Evolutionary conservation across 345 rosid species (phyloP), one percentile per base, ranked within the genome.

Genomic region (Pistacia vera): DNA sequence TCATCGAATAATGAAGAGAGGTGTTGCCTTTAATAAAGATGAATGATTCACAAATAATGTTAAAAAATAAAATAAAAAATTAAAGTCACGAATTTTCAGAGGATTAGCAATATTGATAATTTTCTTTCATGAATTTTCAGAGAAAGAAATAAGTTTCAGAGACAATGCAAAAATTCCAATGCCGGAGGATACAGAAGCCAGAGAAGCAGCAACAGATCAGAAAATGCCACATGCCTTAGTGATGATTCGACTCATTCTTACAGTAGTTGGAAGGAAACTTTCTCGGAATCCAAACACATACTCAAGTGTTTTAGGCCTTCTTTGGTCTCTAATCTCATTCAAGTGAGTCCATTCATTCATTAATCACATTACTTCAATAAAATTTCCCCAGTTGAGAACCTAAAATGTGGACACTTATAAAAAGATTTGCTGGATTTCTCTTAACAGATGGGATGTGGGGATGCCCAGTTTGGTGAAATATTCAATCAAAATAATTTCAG

Each of bases 401-500:
- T 41, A 7, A 41, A 30, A 6, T 38, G 41, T 38, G 41, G 41
- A 38, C 41, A 70, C 22, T 51, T 14, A 11, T 30, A 12, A 56
- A 18, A 25, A 30, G 1, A 30, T 48, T 12, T 46, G 49, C 30
- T 66, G 44, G 8, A 20, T 56, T 54, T 51, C 2, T 51, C 6
- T 33, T 73, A 70, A 57, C 82, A 92, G 93, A 81, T 90, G 92
- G 93, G 78, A 90, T 75, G 85, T 86, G 69, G 83, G 86, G 57
- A 72, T 92, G 94, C 97, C 97, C 25, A 85, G 79, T 70, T 72
- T 92, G 76, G 84, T 90, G 58, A 87, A 85, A 69, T 80, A 86
- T 66, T 92, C 95, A 2, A 92, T 92, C 63, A 83, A 86, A 84
- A 86, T 90, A 20, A 84, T 92, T 51, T 92, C 97, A 36, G 92